Conservation (phyloP, 2,329 filamentous ascomycete genomes). For the Aspergillus sp. region DNA sequence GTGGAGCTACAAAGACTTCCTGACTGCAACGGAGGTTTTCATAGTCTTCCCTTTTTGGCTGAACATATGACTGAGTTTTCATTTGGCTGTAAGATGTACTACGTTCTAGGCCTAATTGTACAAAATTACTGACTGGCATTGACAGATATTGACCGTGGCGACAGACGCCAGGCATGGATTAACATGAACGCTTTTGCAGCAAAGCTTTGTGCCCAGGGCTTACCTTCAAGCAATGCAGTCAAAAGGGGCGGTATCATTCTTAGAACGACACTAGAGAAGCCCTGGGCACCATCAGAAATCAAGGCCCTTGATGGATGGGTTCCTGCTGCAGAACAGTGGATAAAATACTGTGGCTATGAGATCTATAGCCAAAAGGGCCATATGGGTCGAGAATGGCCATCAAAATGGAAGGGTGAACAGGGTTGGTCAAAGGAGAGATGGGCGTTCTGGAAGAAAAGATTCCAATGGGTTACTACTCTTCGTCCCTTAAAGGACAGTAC, state of each 20-base stretch:
- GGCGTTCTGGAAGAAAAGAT: constrained; percentile 5
- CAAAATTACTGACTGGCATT: background rate
- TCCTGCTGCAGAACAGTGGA: constrained; percentile 3
- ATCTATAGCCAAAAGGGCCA: constrained; percentile 1
- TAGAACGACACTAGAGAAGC: constrained; percentile 1
- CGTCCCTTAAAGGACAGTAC: no score
- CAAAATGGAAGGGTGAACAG: constrained; percentile 1
- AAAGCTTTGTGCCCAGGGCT: background rate
- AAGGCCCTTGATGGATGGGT: constrained; percentile 3
- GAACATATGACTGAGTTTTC: constrained; percentile 1
- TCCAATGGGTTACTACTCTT: constrained; percentile 1
- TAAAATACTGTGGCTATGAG: constrained; percentile 1
- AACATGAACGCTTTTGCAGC: background rate
- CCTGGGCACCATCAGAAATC: constrained; percentile 1
- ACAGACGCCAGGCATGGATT: background rate
- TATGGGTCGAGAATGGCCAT: background rate
- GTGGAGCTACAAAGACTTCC: background rate
- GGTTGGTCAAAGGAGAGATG: constrained; percentile 5
- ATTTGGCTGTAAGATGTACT: background rate
- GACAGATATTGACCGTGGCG: background rate
- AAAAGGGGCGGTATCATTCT: background rate
- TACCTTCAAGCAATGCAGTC: background rate
- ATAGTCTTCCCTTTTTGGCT: background rate
- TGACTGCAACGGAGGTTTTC: background rate
- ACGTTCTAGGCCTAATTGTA: no score